These are phyloP conservation scores for Elsinoe fawcettii DNA, from an alignment of 2,329 filamentous ascomycete species.

Conservation along the genomic window DNA sequence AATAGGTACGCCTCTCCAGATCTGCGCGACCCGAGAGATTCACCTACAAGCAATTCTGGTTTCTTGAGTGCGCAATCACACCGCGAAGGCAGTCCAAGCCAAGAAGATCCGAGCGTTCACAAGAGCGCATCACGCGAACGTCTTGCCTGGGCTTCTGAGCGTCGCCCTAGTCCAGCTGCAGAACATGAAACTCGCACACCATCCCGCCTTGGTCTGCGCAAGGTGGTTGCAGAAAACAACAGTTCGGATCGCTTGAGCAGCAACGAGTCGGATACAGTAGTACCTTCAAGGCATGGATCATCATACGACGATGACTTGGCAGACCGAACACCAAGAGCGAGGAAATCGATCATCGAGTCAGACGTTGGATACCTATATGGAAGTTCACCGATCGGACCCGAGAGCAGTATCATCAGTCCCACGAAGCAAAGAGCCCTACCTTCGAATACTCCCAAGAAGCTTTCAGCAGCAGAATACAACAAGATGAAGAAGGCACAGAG, in stretches of 20 bases:
- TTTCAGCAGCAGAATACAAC: conserved; percentile 85
- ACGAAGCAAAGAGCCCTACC: conserved; percentile 10
- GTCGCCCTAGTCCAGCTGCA: conserved; percentile 1
- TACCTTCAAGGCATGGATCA: neutral
- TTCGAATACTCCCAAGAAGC: conserved; percentile 55
- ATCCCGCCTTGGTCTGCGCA: conserved; percentile 7
- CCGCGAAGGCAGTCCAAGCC: conserved; percentile 15
- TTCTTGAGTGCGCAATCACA: conserved; percentile 13
- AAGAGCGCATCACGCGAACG: conserved; percentile 11
- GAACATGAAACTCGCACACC: neutral
- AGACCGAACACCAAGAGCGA: conserved; percentile 16
- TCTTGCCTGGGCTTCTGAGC: conserved; percentile 8
- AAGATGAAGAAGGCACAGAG: conserved; percentile 53
- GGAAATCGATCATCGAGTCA: conserved; percentile 13
- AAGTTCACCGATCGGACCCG: conserved; percentile 26
- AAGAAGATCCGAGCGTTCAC: conserved; percentile 3
- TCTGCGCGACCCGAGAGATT: conserved; percentile 10
- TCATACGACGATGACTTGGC: conserved; percentile 2
- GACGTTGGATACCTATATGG: conserved; percentile 18
- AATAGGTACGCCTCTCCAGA: conserved; percentile 18
- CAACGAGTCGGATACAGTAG: conserved; percentile 9
- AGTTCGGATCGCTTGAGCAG: conserved; percentile 1
- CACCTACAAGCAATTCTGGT: conserved; percentile 13
- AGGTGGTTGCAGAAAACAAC: neutral
- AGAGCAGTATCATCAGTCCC: conserved; percentile 27